Conservation (phyloP, 2,329 filamentous ascomycete genomes). For the Fusarium bactridioides region DNA sequence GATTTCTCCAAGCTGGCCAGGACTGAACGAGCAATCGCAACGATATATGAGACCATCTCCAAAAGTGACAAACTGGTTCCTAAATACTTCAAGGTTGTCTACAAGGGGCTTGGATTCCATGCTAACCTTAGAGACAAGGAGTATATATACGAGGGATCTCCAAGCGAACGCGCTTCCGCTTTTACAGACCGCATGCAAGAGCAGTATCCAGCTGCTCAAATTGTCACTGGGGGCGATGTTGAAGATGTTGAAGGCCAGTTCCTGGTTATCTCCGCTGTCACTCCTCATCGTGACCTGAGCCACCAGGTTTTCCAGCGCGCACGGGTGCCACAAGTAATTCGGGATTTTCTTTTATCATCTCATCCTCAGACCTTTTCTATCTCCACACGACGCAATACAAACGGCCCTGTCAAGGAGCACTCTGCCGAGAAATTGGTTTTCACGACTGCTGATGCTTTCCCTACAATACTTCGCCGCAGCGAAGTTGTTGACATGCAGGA, state of each 20-base stretch:
- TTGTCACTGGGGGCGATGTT: slow-evolving; percentile 72
- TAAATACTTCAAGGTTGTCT: slow-evolving; percentile 91
- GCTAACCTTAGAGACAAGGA: slow-evolving; percentile 83
- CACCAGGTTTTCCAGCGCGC: slow-evolving; percentile 89
- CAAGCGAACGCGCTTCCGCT: slow-evolving; percentile 77
- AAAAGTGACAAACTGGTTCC: slow-evolving; percentile 81
- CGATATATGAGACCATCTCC: slow-evolving; percentile 86
- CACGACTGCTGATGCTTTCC: slow-evolving; percentile 85
- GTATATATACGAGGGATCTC: slow-evolving; percentile 86
- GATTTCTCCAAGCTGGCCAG: slow-evolving; percentile 93
- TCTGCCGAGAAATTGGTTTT: slow-evolving; percentile 86
- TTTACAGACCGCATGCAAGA: slow-evolving; percentile 94
- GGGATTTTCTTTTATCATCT: slow-evolving; percentile 85
- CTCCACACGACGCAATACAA: slow-evolving; percentile 74
- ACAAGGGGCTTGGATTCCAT: slow-evolving; percentile 89
- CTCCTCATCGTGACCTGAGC: slow-evolving; percentile 79
- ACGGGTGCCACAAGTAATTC: slow-evolving; percentile 81
- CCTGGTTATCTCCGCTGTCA: slow-evolving; percentile 81
- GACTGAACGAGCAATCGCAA: slow-evolving; percentile 88
- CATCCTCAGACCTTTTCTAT: slow-evolving; percentile 82
- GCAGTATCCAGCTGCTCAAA: slow-evolving; percentile 85
- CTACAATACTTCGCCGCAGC: slow-evolving; percentile 86
- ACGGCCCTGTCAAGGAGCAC: slow-evolving; percentile 74
- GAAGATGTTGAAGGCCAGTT: slow-evolving; percentile 93
- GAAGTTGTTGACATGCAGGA: slow-evolving; percentile 78